These are phyloP conservation scores for Phytopythium kandeliae DNA, from an alignment of 352 stramenopile genomes.

Conservation along the genomic window DNA sequence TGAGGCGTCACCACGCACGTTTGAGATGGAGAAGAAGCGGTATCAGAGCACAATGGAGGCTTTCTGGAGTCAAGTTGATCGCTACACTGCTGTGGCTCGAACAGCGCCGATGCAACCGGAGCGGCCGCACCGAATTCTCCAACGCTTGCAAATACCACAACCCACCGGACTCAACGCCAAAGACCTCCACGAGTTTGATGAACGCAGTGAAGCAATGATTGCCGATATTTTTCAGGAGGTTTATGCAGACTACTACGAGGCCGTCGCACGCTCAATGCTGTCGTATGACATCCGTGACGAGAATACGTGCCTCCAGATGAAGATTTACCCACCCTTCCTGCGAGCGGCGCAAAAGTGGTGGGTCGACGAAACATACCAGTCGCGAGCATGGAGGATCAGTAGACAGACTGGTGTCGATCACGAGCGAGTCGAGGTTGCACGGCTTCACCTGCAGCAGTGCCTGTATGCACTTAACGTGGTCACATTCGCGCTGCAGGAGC, in stretches of 20 bases:
- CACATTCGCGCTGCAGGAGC: conserved; percentile 82
- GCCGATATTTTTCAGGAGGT: conserved; percentile 72
- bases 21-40: conserved; percentile 69
- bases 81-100: conserved; percentile 41
- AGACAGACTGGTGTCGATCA: conserved; percentile 69
- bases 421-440: conserved; percentile 30
- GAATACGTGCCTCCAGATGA: conserved; percentile 53
- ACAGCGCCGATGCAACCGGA: conserved; percentile 60
- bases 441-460: conserved; percentile 36
- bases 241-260: conserved; percentile 75
- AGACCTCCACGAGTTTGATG: conserved; percentile 46
- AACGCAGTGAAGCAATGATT: conserved; percentile 62
- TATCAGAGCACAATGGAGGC: conserved; percentile 79
- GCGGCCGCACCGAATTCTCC: conserved; percentile 52
- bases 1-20: conserved; percentile 54
- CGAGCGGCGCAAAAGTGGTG: conserved; percentile 83
- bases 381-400: conserved; percentile 74
- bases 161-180: conserved; percentile 34
- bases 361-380: conserved; percentile 67
- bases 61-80: conserved; percentile 80
- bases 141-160: conserved; percentile 64
- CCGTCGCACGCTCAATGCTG: conserved; percentile 74
- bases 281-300: conserved; percentile 86
- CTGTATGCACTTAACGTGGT: conserved; percentile 77
- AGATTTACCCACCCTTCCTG: conserved; percentile 82